Base-by-base conservation (phyloP, 495 filamentous ascomycete species). In the Penicillium longicatenatum region DNA sequence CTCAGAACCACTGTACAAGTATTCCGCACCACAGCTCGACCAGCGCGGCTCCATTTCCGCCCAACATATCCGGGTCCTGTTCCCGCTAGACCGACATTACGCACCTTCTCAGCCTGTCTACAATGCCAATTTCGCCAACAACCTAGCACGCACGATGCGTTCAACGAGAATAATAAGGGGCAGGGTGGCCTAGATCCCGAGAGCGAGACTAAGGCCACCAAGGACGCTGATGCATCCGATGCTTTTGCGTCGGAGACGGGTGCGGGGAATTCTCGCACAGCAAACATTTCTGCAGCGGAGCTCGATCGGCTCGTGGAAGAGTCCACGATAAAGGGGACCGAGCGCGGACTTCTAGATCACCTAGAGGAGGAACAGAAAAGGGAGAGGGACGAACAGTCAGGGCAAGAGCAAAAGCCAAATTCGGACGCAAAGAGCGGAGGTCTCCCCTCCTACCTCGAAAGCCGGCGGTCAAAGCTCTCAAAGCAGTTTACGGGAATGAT, bases 391-490 rank as follows among this genome's bases (percentile, higher is more conserved):
- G 54, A 63, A 26, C 30, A 53, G 42, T 62, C 48, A 9, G 29
- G 48, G 21, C 41, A 46, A 7, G 52, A 57, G 4, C 45, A 54
- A 22, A 45, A 39, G 11, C 24, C 47, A 17, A 58, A 29, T 50
- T 19, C 53, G 0, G 49, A 33, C 14, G 30, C 30, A 42, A 51
- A 54, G 22, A 59, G 53, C 12, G 71, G 75, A 4, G 70, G 73
- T 19, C 85, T 97, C 24, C 93, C 94, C 21, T 97, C 93, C 1
- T 81, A 88, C 58, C 70, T 82, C 60, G 93, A 96, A 67, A 75
- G 79, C 48, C 86, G 86, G 21, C 82, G 93, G 70, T 90, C 86
- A 52, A 74, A 84, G 53, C 65, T 91, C 43, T 88, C 89, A 6
- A 90, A 88, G 59, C 84, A 87, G 57, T 87, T 97, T 67, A 84